Base-by-base conservation (phyloP, 441 rosid species). In the Populus trichocarpa region DNA sequence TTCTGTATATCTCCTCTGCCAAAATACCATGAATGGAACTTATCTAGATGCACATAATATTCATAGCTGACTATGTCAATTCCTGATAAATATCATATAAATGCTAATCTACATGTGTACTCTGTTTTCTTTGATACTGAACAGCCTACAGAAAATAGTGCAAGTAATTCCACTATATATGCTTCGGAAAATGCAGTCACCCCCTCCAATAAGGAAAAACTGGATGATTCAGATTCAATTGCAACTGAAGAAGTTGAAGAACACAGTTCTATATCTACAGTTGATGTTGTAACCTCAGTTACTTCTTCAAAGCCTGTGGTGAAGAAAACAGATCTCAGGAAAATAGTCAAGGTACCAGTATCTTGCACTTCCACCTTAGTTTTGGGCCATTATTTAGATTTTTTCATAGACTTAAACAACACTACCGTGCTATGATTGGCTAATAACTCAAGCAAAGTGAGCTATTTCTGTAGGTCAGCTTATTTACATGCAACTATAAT, bases 231-330 rank as follows among this genome's bases (percentile, higher is more conserved):
- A 71, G 81, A 79, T 77, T 46, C 77, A 74, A 67, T 42, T 76
- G 65, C 30, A 69, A 79, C 76, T 59, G 84, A 80, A 53, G 87
- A 85, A 80, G 80, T 75, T 22, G 87, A 86, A 53, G 87, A 87
- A 25, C 80, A 66, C 23, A 79, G 81, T 79, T 82, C 83, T 75
- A 71, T 40, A 16, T 82, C 82, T 66, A 69, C 78, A 73, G 78
- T 77, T 73, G 84, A 82, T 77, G 74, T 80, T 46, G 42, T 73
- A 79, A 77, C 79, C 80, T 53, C 61, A 75, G 84, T 79, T 85
- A 81, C 86, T 75, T 57, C 84, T 40, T 32, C 66, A 38, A 73
- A 81, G 66, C 75, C 84, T 20, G 33, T 25, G 74, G 83, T 35
- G 67, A 78, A 77, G 75, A 81, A 66, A 78, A 78, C 74, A 57